Evolutionary conservation across 2,329 filamentous ascomycete genomes (phyloP), one percentile per base, ranked within the genome.

Genomic region (Arthrobotrys musiformis): DNA sequence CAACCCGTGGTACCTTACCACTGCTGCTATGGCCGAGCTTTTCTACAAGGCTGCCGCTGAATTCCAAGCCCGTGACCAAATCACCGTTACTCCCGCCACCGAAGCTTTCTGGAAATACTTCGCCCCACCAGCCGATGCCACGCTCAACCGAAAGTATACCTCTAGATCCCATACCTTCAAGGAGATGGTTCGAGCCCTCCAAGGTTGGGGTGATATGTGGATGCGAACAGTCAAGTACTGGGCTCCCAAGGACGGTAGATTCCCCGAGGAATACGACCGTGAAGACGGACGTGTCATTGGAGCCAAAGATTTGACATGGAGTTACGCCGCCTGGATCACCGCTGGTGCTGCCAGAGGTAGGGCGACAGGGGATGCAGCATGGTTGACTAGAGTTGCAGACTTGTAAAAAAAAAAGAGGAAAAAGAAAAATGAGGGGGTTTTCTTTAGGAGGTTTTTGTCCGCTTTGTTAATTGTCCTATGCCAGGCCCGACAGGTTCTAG

Each of bases 1-100:
- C 0, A 93, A 95, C 82, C 92, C 92, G 0, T 95, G 92, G 92
- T 92, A 93, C 80, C 86, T 95, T 13, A 88, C 88, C 80, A 94
- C 91, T 0, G 86, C 93, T 30, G 92, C 91, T 1, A 91, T 91
- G 0, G 93, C 92, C 2, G 92, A 95, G 83, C 90, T 92, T 81
- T 87, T 96, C 1, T 94, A 93, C 82, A 90, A 92, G 80, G 90
- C 92, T 0, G 81, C 93, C 0, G 90, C 90, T 79, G 89, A 91
- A 60, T 94, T 91, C 91, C 86, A 90, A 78, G 83, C 85, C 37
- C 83, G 86, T 26, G 89, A 89, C 0, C 89, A 86, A 4, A 86
- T 96, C 80, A 88, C 86, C 0, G 87, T 95, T 50, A 90, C 89
- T 1, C 84, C 86, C 0, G 86, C 86, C 1, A 93, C 91, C 0